phyloP scores from a whole-genome alignment of 306 rosid species.

The Lathyrus aphaca region DNA sequence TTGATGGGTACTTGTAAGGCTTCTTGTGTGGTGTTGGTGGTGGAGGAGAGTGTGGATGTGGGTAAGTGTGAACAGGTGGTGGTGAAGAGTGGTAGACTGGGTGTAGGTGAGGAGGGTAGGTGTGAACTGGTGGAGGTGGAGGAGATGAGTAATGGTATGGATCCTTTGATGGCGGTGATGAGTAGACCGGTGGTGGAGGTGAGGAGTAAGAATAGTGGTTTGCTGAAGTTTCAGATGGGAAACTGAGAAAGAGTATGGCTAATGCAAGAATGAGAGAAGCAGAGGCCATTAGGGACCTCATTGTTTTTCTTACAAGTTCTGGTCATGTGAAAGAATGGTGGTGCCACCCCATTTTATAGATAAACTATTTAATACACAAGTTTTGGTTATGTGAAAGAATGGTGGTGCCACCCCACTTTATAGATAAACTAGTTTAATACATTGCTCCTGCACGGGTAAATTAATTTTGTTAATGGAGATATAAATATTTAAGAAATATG shows the following conservation, averaged over 20 bases:
- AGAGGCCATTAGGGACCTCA: conserved; percentile 53
- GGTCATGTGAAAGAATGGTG: conserved; percentile 8
- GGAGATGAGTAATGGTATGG: conserved; percentile 10
- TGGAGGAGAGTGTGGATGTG: conserved; percentile 12
- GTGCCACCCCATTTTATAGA: conserved; percentile 38
- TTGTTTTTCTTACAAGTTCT: conserved; percentile 30
- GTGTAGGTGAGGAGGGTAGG: not conserved
- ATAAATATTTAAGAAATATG: too few relatives aligned
- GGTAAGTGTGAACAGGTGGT: conserved; percentile 7
- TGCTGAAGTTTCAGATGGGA: conserved; percentile 41
- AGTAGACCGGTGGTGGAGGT: conserved; percentile 47
- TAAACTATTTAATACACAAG: conserved; percentile 4
- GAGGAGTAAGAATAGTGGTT: conserved; percentile 56
- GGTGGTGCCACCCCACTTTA: too few relatives aligned
- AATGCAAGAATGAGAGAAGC: conserved; percentile 50
- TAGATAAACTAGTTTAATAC: too few relatives aligned
- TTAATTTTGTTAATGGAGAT: too few relatives aligned
- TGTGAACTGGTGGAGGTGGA: conserved; percentile 21
- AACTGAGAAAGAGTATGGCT: conserved; percentile 26
- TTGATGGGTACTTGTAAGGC: conserved; percentile 5
- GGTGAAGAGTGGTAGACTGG: conserved; percentile 38
- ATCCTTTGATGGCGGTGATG: not conserved
- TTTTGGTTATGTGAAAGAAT: too few relatives aligned
- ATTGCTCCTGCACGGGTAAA: too few relatives aligned
- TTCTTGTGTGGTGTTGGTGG: conserved; percentile 31